Conservation (phyloP, 306 rosid species). For the Rosa chinensis region DNA sequence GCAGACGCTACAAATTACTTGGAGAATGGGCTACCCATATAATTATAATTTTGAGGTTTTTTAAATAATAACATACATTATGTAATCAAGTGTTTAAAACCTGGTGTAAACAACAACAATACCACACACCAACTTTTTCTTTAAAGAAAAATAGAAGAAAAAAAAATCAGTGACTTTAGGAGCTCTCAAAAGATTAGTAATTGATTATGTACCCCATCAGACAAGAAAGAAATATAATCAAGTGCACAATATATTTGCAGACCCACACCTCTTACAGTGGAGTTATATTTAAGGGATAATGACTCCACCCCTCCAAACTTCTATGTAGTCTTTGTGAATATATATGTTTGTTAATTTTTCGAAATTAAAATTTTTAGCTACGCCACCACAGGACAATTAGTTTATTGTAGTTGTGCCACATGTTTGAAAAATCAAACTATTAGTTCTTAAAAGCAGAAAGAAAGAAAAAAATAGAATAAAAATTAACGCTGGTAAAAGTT, state of each 20-base stretch:
- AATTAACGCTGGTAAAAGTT: background rate
- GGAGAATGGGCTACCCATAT: background rate
- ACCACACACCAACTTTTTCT: background rate
- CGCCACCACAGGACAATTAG: background rate
- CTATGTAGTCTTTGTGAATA: background rate
- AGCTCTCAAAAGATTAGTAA: background rate
- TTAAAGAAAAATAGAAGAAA: background rate
- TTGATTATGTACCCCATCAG: background rate
- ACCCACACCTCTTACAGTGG: background rate
- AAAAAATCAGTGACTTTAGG: background rate
- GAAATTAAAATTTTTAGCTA: background rate
- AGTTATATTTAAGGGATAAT: background rate
- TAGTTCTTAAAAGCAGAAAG: background rate
- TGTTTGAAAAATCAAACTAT: background rate
- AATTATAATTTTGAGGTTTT: background rate
- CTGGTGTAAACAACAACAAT: background rate
- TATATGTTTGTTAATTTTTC: background rate
- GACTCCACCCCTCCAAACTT: background rate
- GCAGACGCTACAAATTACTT: slow-evolving; percentile 20
- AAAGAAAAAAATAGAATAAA: no score
- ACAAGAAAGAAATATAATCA: background rate
- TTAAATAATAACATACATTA: background rate
- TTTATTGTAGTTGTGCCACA: background rate
- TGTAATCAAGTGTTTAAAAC: background rate
- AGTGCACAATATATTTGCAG: background rate